Base-by-base conservation (phyloP, 108 stramenopile species). In the Nitzschia sp. region DNA sequence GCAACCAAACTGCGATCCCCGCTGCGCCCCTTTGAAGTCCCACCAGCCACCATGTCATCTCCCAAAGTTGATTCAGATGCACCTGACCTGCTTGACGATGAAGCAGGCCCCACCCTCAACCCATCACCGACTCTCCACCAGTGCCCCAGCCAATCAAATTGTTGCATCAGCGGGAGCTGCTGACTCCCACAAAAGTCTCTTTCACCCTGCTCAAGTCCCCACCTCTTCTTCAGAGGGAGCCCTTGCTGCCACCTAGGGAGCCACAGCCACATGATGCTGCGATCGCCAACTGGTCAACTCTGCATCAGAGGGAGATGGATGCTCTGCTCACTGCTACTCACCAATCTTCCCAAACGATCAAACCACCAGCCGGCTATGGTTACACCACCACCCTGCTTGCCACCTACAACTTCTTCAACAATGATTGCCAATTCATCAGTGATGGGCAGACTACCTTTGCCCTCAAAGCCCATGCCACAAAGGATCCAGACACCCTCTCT, bases 401-500 rank as follows among this genome's bases (percentile, higher is more conserved):
- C n/a, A n/a, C 38, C 11, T 8, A 42, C 38, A 42, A 42, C 15
- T 8, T 42, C 8, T 42, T 15, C 38, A 8, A 42, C 15, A 8
- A 42, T 42, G 38, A 42, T 8, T 8, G 8, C 15, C 11, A 42
- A 11, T 42, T 8, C 38, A 11, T 8, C 11, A 42, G 8, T 42
- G 38, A 42, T 11, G 8, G 11, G 15, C 11, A 8, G 38, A 42
- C 8, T 15, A 8, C 38, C 13, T 23, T 51, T 19, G 57, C 48
- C 46, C 21, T 27, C 49, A 33, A 31, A 32, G 48, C 48, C 4
- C 56, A 29, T 32, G 15, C 31, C 19, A 21, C 19, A 5, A 51
- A 34, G 25, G 71, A 74, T 30, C 72, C 54, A 29, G 9, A 53
- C 27, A 34, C 60, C 30, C 21, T 38, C 11, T 62, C 36, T 15